Percentiles rank a stretch among this genome's conserved stretches.
Evolutionary conservation across 2,329 filamentous ascomycete genomes (phyloP).

Genomic region (Ascosphaera apis): DNA sequence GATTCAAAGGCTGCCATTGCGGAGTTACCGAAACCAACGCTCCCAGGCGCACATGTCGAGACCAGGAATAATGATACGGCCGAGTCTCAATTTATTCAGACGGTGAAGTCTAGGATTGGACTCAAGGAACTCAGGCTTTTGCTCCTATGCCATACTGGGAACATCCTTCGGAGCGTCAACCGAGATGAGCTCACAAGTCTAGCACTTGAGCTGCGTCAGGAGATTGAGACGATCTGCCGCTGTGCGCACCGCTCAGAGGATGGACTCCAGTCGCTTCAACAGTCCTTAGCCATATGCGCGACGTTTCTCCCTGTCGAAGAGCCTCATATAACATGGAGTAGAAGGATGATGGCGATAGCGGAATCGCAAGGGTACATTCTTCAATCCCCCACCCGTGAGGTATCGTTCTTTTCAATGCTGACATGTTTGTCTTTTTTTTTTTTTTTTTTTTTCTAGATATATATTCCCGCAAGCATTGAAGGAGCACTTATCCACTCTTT

Average conservation of each 20-base stretch:
- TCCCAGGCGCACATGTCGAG: slow-evolving; percentile 45
- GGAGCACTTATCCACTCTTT: slow-evolving; percentile 50
- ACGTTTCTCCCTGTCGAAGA: slow-evolving; percentile 59
- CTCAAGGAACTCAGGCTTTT: slow-evolving; percentile 59
- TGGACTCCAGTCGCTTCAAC: slow-evolving; percentile 48
- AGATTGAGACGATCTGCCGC: slow-evolving; percentile 55
- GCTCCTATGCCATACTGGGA: slow-evolving; percentile 51
- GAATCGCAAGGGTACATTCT: slow-evolving; percentile 51
- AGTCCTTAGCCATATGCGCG: slow-evolving; percentile 49
- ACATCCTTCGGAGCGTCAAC: slow-evolving; percentile 28
- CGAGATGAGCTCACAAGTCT: slow-evolving; percentile 33
- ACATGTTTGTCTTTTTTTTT: slow-evolving; percentile 1
- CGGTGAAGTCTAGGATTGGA: slow-evolving; percentile 54
- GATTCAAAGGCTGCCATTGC: slow-evolving; percentile 24
- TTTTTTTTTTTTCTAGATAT: slow-evolving; percentile 34
- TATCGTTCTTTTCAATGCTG: no score
- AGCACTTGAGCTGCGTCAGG: slow-evolving; percentile 48
- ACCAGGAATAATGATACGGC: slow-evolving; percentile 52
- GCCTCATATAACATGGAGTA: slow-evolving; percentile 54
- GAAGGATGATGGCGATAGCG: slow-evolving; percentile 53
- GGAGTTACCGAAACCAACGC: background rate
- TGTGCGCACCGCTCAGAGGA: slow-evolving; percentile 50
- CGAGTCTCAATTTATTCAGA: slow-evolving; percentile 43
- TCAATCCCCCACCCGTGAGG: background rate
- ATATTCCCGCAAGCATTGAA: slow-evolving; percentile 58